Conservation (phyloP, 139 green algal genomes). For the Dunaliella primolecta region DNA sequence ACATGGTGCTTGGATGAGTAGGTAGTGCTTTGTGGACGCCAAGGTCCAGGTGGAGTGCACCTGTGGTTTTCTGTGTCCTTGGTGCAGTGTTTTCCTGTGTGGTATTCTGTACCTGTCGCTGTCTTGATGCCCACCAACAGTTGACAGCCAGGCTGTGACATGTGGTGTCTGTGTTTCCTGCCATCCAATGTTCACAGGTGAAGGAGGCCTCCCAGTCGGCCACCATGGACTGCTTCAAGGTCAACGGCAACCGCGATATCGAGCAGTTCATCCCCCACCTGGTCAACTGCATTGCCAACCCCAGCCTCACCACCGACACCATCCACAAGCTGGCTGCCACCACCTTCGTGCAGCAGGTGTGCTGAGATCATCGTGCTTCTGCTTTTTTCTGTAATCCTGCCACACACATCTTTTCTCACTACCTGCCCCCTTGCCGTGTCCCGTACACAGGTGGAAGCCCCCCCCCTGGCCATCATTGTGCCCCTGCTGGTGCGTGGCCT, state of each 20-base stretch:
- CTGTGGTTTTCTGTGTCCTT: too few species aligned
- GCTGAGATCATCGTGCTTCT: neutral
- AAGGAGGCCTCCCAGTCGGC: slow-evolving; percentile 38
- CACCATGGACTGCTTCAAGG: slow-evolving; percentile 42
- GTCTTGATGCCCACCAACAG: too few species aligned
- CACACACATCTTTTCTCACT: neutral
- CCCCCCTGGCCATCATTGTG: slow-evolving; percentile 83
- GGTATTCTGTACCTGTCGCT: too few species aligned
- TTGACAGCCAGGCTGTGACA: too few species aligned
- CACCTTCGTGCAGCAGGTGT: slow-evolving; percentile 82
- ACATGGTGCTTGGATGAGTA: too few species aligned
- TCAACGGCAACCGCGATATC: slow-evolving; percentile 82
- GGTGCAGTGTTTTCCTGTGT: too few species aligned
- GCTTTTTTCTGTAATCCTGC: too few species aligned
- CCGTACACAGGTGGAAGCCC: slow-evolving; percentile 62
- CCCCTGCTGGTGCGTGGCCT: slow-evolving; percentile 86
- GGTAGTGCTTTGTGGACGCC: too few species aligned
- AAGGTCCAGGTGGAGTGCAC: too few species aligned
- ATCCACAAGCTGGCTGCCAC: slow-evolving; percentile 89
- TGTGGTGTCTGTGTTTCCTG: too few species aligned
- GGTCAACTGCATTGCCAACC: slow-evolving; percentile 72
- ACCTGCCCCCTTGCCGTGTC: neutral
- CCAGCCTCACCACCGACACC: slow-evolving; percentile 71
- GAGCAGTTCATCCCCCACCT: slow-evolving; percentile 82
- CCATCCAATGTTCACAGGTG: slow-evolving; percentile 30